Evolutionary conservation across 441 rosid genomes (phyloP).

Genomic region (Jatropha podagrica): DNA sequence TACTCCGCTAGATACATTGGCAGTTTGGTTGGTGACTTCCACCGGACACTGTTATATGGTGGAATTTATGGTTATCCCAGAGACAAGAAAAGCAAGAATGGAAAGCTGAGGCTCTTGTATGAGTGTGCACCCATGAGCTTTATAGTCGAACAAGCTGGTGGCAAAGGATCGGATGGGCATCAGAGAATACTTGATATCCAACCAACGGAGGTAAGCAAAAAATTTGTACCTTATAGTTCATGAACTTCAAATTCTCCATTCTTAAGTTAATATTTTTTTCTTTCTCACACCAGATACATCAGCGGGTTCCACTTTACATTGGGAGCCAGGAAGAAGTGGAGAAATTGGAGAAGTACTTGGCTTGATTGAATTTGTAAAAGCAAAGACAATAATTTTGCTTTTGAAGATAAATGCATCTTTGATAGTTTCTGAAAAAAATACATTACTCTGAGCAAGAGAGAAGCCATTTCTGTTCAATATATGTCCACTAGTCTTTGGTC

Average conservation of each 20-base stretch:
- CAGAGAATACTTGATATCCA: slow-evolving; percentile 74
- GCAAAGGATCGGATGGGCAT: slow-evolving; percentile 92
- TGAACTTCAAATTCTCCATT: not conserved
- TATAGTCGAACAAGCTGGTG: slow-evolving; percentile 94
- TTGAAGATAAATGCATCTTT: slow-evolving; percentile 14
- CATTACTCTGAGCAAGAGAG: slow-evolving; percentile 14
- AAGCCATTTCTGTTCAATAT: slow-evolving; percentile 2
- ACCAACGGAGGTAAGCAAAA: slow-evolving; percentile 63
- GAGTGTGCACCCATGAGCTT: slow-evolving; percentile 99
- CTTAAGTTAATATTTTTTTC: not conserved
- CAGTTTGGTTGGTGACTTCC: slow-evolving; percentile 95
- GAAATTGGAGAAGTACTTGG: slow-evolving; percentile 86
- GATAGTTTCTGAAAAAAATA: slow-evolving; percentile 15
- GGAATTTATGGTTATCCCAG: slow-evolving; percentile 94
- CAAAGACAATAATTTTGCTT: slow-evolving; percentile 27
- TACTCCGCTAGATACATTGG: slow-evolving; percentile 93
- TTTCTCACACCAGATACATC: slow-evolving; percentile 59
- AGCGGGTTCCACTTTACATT: slow-evolving; percentile 83
- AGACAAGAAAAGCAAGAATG: slow-evolving; percentile 88
- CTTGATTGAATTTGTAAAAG: slow-evolving; percentile 36
- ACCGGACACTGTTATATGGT: slow-evolving; percentile 78
- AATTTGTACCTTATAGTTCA: not conserved
- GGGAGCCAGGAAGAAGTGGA: slow-evolving; percentile 89
- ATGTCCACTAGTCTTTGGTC: not conserved
- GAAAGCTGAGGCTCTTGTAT: slow-evolving; percentile 85